Evolutionary conservation across 495 filamentous ascomycete genomes (phyloP).

Genomic region (Xylaria palmicola): DNA sequence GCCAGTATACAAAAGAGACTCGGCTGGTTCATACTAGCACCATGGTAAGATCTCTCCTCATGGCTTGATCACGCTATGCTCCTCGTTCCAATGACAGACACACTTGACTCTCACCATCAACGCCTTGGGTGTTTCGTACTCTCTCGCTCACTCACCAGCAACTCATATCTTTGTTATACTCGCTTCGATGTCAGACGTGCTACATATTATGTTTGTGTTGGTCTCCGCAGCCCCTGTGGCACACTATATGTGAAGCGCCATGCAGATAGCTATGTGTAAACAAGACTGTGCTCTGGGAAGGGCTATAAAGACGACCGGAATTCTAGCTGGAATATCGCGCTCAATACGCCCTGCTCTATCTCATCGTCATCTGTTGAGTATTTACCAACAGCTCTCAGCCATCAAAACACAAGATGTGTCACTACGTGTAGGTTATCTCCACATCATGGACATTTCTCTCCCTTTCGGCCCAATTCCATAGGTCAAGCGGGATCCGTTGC

Average conservation of each 20-base stretch:
- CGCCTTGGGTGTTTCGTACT: not conserved
- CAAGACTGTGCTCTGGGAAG: not conserved
- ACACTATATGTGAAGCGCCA: not conserved
- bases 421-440: not conserved
- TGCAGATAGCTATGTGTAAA: not conserved
- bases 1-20: not conserved
- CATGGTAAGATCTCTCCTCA: not conserved
- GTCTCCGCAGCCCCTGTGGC: not conserved
- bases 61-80: not conserved
- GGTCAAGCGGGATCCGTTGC: not conserved
- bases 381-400: not conserved
- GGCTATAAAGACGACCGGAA: not conserved
- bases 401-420: conserved; percentile 1
- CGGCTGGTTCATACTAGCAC: not conserved
- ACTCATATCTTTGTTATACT: not conserved
- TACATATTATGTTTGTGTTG: not conserved
- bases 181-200: not conserved
- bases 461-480: not conserved
- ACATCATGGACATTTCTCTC: not conserved
- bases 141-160: not conserved
- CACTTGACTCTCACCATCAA: not conserved
- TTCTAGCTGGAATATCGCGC: not conserved
- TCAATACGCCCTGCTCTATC: not conserved
- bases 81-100: conserved; percentile 6
- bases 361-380: not conserved